phyloP scores from a whole-genome alignment of 176 grass and related monocot genomes.

The Chrysopogon serrulatus region DNA sequence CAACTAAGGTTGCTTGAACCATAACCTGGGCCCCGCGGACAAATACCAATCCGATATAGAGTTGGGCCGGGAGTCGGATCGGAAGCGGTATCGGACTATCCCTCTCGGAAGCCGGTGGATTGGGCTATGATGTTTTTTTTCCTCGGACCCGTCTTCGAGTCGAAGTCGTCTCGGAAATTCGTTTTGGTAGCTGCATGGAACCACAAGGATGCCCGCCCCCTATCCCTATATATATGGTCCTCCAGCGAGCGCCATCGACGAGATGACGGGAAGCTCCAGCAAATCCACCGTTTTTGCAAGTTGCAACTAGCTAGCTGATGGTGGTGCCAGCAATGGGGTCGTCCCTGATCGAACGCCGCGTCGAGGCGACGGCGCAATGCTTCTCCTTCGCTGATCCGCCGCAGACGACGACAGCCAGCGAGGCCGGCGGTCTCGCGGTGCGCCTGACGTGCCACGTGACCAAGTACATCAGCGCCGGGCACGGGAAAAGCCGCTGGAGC shows the following conservation, averaged over 20 bases:
- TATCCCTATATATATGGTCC: too few species aligned
- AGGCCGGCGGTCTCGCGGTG: neutral
- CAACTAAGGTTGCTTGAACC: neutral
- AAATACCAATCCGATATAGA: neutral
- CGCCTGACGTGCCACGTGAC: neutral
- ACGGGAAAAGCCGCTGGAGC: accelerated
- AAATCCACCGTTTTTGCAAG: too few species aligned
- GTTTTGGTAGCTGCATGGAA: too few species aligned
- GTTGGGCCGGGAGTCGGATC: neutral
- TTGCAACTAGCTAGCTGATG: too few species aligned
- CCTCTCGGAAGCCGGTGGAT: too few species aligned
- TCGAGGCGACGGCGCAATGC: neutral
- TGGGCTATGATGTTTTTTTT: neutral
- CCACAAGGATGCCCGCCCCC: too few species aligned
- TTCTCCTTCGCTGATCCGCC: neutral
- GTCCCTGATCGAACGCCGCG: neutral
- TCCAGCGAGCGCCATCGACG: too few species aligned
- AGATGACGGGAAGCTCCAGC: too few species aligned
- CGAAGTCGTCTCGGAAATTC: neutral
- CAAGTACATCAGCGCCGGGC: neutral
- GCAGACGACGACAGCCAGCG: neutral
- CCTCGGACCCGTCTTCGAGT: neutral
- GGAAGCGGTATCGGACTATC: too few species aligned
- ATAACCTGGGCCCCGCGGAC: neutral
- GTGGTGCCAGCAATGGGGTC: neutral